Percentiles rank a stretch among this genome's conserved stretches.
phyloP scores from a whole-genome alignment of 202 grass and related monocot species.

The Panicum hallii region DNA sequence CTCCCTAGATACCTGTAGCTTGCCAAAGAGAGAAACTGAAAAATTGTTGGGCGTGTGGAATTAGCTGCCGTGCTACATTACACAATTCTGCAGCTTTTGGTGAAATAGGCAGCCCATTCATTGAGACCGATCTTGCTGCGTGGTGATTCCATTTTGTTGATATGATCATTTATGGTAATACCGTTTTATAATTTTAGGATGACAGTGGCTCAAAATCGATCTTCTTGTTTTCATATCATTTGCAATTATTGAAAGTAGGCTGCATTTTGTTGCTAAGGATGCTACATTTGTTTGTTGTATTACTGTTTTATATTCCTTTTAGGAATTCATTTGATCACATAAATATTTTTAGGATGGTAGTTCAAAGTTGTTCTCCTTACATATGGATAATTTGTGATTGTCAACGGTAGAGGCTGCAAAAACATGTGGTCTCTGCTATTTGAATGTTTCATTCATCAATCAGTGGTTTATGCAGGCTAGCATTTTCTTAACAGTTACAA shows the following conservation, averaged over 20 bases:
- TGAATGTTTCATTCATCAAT: neutral
- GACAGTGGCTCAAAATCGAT: neutral
- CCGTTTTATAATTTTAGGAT: neutral
- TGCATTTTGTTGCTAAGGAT: neutral
- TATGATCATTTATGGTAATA: neutral
- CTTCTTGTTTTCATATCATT: neutral
- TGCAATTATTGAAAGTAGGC: neutral
- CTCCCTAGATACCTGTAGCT: neutral
- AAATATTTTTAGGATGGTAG: neutral
- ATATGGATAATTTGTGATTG: neutral
- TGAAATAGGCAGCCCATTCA: neutral
- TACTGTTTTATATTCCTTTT: neutral
- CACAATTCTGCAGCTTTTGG: neutral
- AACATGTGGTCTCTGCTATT: neutral
- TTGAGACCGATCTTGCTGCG: neutral
- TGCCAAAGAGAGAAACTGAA: neutral
- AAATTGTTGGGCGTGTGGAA: neutral
- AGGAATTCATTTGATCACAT: too few species aligned
- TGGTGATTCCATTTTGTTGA: neutral
- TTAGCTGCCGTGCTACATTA: neutral
- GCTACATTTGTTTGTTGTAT: neutral
- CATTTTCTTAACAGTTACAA: neutral
- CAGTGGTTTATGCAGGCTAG: neutral
- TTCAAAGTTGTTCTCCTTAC: neutral
- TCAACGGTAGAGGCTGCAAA: neutral